Base-by-base conservation (phyloP, 31 red algal genomes). In the Asparagopsis taxiformis region DNA sequence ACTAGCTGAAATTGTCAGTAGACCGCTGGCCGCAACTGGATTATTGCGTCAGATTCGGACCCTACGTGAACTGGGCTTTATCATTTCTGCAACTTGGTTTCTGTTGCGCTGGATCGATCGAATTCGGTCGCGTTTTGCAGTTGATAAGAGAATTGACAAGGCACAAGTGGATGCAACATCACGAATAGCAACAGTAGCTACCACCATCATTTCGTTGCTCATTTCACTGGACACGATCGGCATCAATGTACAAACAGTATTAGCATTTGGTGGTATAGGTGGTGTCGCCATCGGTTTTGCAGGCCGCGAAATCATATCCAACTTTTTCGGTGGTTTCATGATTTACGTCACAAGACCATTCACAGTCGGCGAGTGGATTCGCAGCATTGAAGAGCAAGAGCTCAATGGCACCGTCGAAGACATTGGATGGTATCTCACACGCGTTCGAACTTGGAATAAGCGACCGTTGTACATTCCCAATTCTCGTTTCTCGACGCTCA, bases 221-320 rank as follows among this genome's bases (percentile, higher is more conserved):
- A 95, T 99, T 28, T 89, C 79, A n/a, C 51, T 99, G 26, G 91
- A 99, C 72, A 94, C 96, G 23, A 78, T 99, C 28, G 91, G 91
- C 31, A 74, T 99, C 55, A 94, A 95, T 55, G 75, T 94, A 15
- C 91, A 99, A 50, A 86, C 96, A 21, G 96, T 99, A 21, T 72
- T 99, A 6, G 96, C 96, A 7, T 99, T 99, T 90, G 96, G 96
- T 59, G 91, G 96, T 51, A 99, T 99, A 57, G 96, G 96, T 49
- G 96, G 96, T 81, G 91, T 99, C 15, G 96, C 96, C 4, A 99
- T 99, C 51, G 96, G 96, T 85, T 99, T 99, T 88, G 91, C 91
- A 1, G 96, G 91, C 15, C 88, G 87, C 6, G 96, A 99, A 39
- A 89, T 99, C 55, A 99, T 99, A 28, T 88, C 74, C n/a, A 99